Evolutionary conservation across 2,329 filamentous ascomycete species (phyloP).

Genomic region (Piedraia hortae): DNA sequence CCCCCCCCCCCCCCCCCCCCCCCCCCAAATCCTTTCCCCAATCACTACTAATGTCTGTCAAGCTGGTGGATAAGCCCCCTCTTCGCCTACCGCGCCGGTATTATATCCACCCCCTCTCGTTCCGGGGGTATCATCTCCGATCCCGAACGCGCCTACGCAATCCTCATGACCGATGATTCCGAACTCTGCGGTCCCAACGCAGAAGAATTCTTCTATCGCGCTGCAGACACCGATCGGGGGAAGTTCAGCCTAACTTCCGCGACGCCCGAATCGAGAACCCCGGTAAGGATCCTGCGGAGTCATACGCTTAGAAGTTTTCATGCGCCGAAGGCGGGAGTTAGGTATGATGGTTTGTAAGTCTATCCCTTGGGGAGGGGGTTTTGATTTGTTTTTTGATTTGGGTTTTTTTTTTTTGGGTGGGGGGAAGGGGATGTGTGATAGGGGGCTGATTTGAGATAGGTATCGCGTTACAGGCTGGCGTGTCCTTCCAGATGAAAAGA

Average conservation of each 20-base stretch:
- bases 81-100: constrained; percentile 21
- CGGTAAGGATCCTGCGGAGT: constrained; percentile 18
- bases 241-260: constrained; percentile 18
- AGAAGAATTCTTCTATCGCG: constrained; percentile 17
- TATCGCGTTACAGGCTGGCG: constrained; percentile 17
- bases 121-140: constrained; percentile 18
- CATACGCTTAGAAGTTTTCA: constrained; percentile 19
- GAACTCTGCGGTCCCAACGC: constrained; percentile 14
- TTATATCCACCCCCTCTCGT: constrained; percentile 18
- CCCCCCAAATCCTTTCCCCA: background rate
- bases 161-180: constrained; percentile 16
- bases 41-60: constrained; percentile 2
- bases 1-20: too few relatives aligned
- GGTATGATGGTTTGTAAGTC: constrained; percentile 22
- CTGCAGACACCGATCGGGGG: constrained; percentile 15
- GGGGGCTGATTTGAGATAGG: constrained; percentile 4
- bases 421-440: too few relatives aligned
- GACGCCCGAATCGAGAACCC: constrained; percentile 15
- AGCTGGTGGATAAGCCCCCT: constrained; percentile 24
- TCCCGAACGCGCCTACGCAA: constrained; percentile 17
- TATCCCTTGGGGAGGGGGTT: background rate
- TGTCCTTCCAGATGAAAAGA: constrained; percentile 9
- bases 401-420: too few relatives aligned
- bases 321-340: constrained; percentile 19
- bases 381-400: too few relatives aligned